Percentiles rank a stretch among this genome's conserved stretches.
Evolutionary conservation across 768 basidiomycete species (phyloP).

Genomic region (Rubroboletus pulcherrimus): DNA sequence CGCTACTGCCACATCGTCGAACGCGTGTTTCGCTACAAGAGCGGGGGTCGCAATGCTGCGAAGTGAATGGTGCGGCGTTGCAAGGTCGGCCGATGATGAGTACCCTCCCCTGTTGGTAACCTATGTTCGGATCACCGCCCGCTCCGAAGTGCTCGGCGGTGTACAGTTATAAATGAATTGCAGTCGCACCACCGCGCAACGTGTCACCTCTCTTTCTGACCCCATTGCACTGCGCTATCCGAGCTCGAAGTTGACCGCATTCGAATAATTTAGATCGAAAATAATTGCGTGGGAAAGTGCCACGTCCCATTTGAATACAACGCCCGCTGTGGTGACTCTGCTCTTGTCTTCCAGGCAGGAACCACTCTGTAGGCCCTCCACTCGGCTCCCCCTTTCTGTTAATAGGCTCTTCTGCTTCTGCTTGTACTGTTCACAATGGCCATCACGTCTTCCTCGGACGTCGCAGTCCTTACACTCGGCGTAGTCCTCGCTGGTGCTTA

Average conservation of each 20-base stretch:
- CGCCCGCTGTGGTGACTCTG: not conserved
- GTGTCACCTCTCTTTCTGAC: not conserved
- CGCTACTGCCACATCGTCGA: no score
- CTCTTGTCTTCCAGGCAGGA: constrained; percentile 12
- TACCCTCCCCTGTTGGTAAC: no score
- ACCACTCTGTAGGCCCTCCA: not conserved
- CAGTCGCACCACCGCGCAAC: not conserved
- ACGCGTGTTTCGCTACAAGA: no score
- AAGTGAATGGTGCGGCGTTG: no score
- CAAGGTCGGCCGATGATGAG: not conserved
- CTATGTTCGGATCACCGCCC: not conserved
- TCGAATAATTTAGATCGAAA: constrained; percentile 20
- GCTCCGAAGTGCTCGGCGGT: not conserved
- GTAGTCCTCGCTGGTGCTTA: constrained; percentile 73
- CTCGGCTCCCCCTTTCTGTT: not conserved
- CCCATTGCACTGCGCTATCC: not conserved
- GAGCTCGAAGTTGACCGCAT: not conserved
- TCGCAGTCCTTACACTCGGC: constrained; percentile 68
- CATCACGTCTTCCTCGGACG: constrained; percentile 63
- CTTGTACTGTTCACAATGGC: constrained; percentile 42
- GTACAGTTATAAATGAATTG: not conserved
- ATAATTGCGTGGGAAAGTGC: constrained; percentile 35
- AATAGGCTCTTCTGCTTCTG: not conserved
- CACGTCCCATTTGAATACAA: constrained; percentile 37
- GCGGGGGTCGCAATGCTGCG: no score